Evolutionary conservation across 2,329 filamentous ascomycete species (phyloP), one percentile per base, ranked within the genome.

Genomic region (Ploettnerulaceae sp.): DNA sequence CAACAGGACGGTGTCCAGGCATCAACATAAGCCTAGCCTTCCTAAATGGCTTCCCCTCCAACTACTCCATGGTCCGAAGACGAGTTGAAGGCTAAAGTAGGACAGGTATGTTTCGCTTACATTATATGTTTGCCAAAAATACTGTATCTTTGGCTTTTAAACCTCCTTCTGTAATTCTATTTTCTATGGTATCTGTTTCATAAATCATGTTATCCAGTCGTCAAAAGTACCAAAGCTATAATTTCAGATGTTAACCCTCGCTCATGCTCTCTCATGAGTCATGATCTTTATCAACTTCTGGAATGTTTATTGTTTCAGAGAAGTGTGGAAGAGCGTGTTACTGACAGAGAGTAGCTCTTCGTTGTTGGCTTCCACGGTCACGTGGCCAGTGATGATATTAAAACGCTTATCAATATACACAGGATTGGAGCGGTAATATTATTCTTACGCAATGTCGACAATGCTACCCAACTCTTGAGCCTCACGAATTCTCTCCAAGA

Each of bases 301-400:
- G n/a, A n/a, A n/a, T n/a, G n/a, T n/a, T n/a, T n/a, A n/a, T n/a
- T n/a, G n/a, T 11, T 8, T 34, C 14, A 38, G 35, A 24, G 6
- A 5, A 3, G 21, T 26, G 2, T 25, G 14, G 21, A 31, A 22
- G 24, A 26, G 31, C 9, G 21, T 8, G 14, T 31, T 32, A 21
- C 49, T 53, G 28, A 55, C 31, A 20, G 33, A 20, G 24, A 17
- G 5, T 31, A 72, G 69, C 64, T 71, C 34, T 71, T 72, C 46
- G 66, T 68, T 29, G 66, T 71, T 49, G 69, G 69, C 17, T 71
- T 71, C 31, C 57, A 70, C 48, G 67, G 66, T 32, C 57, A 64
- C 32, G 60, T 60, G 5, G 61, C 64, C 5, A 69, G 62, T 45
- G 56, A 64, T 9, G 64, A 70, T 45, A 68, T 72, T 52, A 69